Conservation (phyloP, 768 basidiomycete species). For the Leucogyrophana mollusca region DNA sequence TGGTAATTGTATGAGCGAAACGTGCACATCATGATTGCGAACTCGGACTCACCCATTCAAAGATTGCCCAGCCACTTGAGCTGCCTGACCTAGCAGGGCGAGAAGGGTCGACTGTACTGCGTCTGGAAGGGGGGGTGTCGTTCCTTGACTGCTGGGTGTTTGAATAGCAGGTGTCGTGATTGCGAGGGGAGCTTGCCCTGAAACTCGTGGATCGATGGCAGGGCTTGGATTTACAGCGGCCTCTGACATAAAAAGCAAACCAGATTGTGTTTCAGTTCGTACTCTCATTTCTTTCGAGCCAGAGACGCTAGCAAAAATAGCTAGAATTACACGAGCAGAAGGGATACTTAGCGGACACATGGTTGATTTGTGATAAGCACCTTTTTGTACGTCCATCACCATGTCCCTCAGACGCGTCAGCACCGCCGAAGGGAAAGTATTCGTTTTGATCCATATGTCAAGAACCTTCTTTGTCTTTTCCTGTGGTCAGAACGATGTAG, state of each 20-base stretch:
- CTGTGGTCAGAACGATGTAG: slow-evolving; percentile 50
- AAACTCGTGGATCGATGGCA: slow-evolving; percentile 38
- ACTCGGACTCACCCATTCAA: slow-evolving; percentile 32
- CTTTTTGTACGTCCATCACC: slow-evolving; percentile 72
- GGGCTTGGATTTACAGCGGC: slow-evolving; percentile 37
- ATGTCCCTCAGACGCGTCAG: slow-evolving; percentile 71
- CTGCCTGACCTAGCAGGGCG: slow-evolving; percentile 69
- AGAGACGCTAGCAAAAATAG: slow-evolving; percentile 42
- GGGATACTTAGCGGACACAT: slow-evolving; percentile 82
- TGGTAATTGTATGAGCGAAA: slow-evolving; percentile 21
- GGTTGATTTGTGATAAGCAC: slow-evolving; percentile 73
- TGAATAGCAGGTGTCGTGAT: slow-evolving; percentile 25
- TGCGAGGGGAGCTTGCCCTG: slow-evolving; percentile 28
- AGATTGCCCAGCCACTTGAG: slow-evolving; percentile 38
- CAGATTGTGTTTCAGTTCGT: slow-evolving; percentile 58
- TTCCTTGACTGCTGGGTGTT: slow-evolving; percentile 21
- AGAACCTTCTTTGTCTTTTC: slow-evolving; percentile 97
- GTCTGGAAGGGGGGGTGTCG: slow-evolving; percentile 13
- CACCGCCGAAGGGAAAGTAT: slow-evolving; percentile 81
- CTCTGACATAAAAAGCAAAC: slow-evolving; percentile 63
- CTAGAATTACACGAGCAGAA: slow-evolving; percentile 66
- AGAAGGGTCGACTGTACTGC: slow-evolving; percentile 62
- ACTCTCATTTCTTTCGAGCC: slow-evolving; percentile 53
- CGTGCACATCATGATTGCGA: neutral
- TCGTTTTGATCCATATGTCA: slow-evolving; percentile 94